These are phyloP conservation scores for Tetrastigma voinierianum DNA, from an alignment of 164 flowering plant genomes.

Conservation along the genomic window DNA sequence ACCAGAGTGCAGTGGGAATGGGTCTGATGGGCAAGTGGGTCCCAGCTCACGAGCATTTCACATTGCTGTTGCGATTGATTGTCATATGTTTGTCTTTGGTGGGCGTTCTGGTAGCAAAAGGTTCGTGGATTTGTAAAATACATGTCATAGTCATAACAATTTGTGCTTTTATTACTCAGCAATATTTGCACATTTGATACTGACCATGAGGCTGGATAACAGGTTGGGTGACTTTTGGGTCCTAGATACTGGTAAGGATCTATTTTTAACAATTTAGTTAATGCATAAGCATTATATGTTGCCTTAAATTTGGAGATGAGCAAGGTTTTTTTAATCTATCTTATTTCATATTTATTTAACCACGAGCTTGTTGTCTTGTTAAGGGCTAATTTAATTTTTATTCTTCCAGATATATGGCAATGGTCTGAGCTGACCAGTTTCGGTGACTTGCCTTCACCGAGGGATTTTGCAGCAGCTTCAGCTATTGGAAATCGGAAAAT, in stretches of 20 bases:
- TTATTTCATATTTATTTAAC: neutral
- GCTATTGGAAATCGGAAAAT: slow-evolving; percentile 86
- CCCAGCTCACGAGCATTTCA: slow-evolving; percentile 94
- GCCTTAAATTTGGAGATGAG: no score
- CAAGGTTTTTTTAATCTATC: no score
- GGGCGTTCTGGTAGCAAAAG: slow-evolving; percentile 84
- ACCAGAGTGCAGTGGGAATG: slow-evolving; percentile 93
- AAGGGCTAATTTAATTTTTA: neutral
- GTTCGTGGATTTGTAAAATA: slow-evolving; percentile 27
- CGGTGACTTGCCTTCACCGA: slow-evolving; percentile 91
- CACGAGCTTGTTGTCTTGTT: neutral
- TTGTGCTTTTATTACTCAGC: neutral
- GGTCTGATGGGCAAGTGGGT: slow-evolving; percentile 78
- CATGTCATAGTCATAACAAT: neutral
- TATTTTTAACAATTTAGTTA: neutral
- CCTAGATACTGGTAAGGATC: slow-evolving; percentile 78
- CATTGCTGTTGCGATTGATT: slow-evolving; percentile 81
- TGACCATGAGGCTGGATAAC: slow-evolving; percentile 22
- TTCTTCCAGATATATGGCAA: slow-evolving; percentile 89
- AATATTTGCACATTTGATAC: neutral
- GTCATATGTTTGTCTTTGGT: slow-evolving; percentile 95
- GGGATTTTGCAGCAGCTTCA: slow-evolving; percentile 94
- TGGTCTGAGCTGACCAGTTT: slow-evolving; percentile 93
- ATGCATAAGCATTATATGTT: no score
- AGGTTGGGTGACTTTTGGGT: slow-evolving; percentile 99